Evolutionary conservation across 495 filamentous ascomycete genomes (phyloP).

Genomic region (Penicillium canescens): DNA sequence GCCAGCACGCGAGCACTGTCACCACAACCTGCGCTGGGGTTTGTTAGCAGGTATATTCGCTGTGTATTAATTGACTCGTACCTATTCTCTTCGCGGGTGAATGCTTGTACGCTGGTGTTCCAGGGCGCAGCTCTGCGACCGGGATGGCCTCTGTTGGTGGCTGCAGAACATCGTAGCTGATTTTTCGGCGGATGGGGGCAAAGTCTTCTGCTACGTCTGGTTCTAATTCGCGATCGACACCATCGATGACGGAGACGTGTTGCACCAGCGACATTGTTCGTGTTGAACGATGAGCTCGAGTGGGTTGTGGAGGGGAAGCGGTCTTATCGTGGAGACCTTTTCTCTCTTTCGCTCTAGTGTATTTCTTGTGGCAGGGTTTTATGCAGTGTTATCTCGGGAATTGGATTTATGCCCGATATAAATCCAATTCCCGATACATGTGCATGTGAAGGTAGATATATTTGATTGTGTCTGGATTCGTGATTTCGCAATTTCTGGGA

Average conservation of each 20-base stretch:
- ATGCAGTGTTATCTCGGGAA: background rate
- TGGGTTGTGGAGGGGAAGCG: background rate
- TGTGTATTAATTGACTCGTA: slow-evolving; percentile 11
- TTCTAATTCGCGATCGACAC: slow-evolving; percentile 37
- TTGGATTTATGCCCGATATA: too few species aligned
- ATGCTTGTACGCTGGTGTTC: slow-evolving; percentile 52
- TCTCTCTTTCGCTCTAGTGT: background rate
- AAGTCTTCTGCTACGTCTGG: slow-evolving; percentile 14
- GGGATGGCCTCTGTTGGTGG: slow-evolving; percentile 9
- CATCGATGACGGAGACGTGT: slow-evolving; percentile 42
- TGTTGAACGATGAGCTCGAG: slow-evolving; percentile 13
- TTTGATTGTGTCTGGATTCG: too few species aligned
- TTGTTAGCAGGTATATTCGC: slow-evolving; percentile 5
- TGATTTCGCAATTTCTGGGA: too few species aligned
- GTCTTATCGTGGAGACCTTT: background rate
- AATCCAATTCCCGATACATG: too few species aligned
- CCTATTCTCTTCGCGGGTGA: slow-evolving; percentile 51
- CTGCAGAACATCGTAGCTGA: slow-evolving; percentile 36
- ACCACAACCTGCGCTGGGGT: slow-evolving; percentile 55
- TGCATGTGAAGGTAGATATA: too few species aligned
- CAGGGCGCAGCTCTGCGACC: slow-evolving; percentile 24
- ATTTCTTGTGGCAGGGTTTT: background rate
- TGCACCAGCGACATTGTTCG: slow-evolving; percentile 43
- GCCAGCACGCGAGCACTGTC: slow-evolving; percentile 62
- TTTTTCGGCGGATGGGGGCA: slow-evolving; percentile 23